These are phyloP conservation scores for Myxozyma lipomycoides DNA, from an alignment of 805 yeast species.

Conservation along the genomic window DNA sequence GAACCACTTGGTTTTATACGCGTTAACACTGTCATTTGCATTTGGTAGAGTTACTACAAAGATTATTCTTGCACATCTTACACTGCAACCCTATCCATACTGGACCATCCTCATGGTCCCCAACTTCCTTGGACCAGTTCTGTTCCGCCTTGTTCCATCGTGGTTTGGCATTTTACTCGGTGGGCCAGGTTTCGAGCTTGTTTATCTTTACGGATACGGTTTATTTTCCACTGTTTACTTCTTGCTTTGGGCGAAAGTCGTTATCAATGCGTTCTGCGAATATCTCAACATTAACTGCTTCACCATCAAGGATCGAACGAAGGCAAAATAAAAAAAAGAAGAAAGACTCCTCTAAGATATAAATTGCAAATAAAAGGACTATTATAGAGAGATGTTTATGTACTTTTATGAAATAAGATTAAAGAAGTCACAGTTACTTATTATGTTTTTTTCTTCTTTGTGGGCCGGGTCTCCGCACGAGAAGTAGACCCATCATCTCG, in stretches of 20 bases:
- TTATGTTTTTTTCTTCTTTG: background rate
- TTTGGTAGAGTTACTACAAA: slow-evolving; percentile 73
- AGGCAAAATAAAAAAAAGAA: background rate
- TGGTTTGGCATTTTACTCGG: slow-evolving; percentile 36
- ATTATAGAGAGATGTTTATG: no score
- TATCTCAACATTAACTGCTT: slow-evolving; percentile 83
- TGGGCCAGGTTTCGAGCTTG: slow-evolving; percentile 35
- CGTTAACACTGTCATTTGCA: slow-evolving; percentile 71
- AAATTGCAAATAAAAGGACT: no score
- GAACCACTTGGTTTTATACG: slow-evolving; percentile 62
- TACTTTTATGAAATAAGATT: no score
- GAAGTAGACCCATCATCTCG: background rate
- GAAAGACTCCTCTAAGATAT: no score
- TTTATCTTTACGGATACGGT: slow-evolving; percentile 51
- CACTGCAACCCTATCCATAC: slow-evolving; percentile 75
- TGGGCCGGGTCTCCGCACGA: background rate
- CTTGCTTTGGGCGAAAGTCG: slow-evolving; percentile 65
- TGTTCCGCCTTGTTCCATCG: slow-evolving; percentile 47
- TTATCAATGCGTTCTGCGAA: slow-evolving; percentile 72
- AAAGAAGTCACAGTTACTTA: no score
- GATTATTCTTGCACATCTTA: slow-evolving; percentile 75
- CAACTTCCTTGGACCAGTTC: slow-evolving; percentile 36
- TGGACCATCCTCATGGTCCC: slow-evolving; percentile 61
- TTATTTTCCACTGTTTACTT: slow-evolving; percentile 66
- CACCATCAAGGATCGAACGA: slow-evolving; percentile 34